Base-by-base conservation (phyloP, 2,329 filamentous ascomycete genomes). In the Pyrenophora graminea region DNA sequence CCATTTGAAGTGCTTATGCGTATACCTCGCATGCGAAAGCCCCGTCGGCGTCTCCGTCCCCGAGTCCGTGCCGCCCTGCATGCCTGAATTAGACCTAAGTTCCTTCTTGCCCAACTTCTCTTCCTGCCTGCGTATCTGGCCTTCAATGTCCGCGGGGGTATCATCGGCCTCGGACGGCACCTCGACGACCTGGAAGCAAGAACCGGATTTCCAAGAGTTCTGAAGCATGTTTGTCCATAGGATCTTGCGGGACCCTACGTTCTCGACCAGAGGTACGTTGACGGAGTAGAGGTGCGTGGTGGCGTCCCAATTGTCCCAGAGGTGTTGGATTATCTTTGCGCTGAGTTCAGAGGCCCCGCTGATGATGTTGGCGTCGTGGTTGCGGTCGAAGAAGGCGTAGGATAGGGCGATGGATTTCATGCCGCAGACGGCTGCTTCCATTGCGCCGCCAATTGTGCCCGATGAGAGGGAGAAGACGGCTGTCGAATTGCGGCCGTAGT, bases 1-100 rank as follows among this genome's bases (percentile, higher is more conserved):
- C 94, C 94, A 97, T 75, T 93, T 95, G 80, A 97, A 97, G 74
- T 95, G 89, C 71, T 89, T 90, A 73, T 96, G 90, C 48, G 79
- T 82, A 70, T 91, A 86, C 25, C 81, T 76, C 34, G 75, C 66
- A 44, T 76, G 71, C 9, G 67, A 66, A 27, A 58, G 61, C 0
- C 54, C 56, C 2, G 52, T 56, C 9, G 69, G 69, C 15, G 70
- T 72, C 6, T 69, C 68, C 3, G 48, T 49, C 33, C 62, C 70
- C 63, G 59, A 59, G 67, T 63, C 65, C 19, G 59, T 59, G 25
- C 48, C 45, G 39, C 65, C 64, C 41, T 65, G 44, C 21, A 38
- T 19, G 10, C 47, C 50, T 12, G 50, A 58, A 30, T 64, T 58
- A 5, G 55, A 38, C n/a, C 54, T 65, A 45, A 71, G 44, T 53